phyloP scores from a whole-genome alignment of 2,329 filamentous ascomycete genomes.

The Metarhizium album region DNA sequence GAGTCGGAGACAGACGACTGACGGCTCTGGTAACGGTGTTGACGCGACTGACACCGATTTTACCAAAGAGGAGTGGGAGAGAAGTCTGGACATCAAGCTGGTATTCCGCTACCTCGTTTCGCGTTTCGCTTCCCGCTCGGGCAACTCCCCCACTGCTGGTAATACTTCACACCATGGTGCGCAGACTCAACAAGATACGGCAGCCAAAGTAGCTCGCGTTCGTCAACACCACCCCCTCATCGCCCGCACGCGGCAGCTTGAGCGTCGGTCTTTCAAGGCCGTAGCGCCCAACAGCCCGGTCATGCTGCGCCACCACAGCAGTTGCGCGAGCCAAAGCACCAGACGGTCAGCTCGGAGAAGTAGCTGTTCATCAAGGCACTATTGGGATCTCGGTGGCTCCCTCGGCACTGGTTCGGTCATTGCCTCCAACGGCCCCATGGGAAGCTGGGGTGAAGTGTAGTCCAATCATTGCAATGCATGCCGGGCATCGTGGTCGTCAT shows the following conservation, averaged over 20 bases:
- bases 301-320: conserved; percentile 43
- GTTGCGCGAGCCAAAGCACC: conserved; percentile 82
- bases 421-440: conserved; percentile 55
- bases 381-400: conserved; percentile 83
- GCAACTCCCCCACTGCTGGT: conserved; percentile 29
- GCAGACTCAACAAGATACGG: conserved; percentile 49
- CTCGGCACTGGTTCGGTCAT: conserved; percentile 66
- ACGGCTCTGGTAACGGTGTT: conserved; percentile 15
- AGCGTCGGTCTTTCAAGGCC: conserved; percentile 47
- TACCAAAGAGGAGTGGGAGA: conserved; percentile 82
- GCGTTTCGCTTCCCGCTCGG: conserved; percentile 51
- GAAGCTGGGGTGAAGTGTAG: conserved; percentile 68
- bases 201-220: conserved; percentile 72
- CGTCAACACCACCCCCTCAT: conserved; percentile 84
- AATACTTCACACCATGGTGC: conserved; percentile 38
- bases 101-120: conserved; percentile 81
- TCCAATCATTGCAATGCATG: not conserved
- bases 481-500: not conserved
- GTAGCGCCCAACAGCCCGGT: conserved; percentile 38
- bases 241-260: conserved; percentile 39
- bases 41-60: conserved; percentile 26
- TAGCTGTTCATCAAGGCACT: conserved; percentile 67
- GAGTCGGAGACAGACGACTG: conserved; percentile 14
- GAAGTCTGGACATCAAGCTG: conserved; percentile 79
- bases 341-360: conserved; percentile 58